Base-by-base conservation (phyloP, 2,329 filamentous ascomycete species). In the Dactylellina sp. region DNA sequence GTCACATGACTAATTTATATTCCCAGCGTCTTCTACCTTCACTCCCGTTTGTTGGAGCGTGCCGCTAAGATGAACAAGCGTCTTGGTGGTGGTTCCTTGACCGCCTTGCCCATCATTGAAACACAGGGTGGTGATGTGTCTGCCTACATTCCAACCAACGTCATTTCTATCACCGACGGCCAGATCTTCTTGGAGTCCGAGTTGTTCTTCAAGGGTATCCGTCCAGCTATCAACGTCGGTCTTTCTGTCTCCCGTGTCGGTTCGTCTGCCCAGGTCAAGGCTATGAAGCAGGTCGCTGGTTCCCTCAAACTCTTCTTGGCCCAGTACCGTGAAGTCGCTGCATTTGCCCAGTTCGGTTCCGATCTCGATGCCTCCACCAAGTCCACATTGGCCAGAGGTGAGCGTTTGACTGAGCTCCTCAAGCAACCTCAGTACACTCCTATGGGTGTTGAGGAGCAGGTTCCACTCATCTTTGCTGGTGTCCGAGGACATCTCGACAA, bases 261-360 rank as follows among this genome's bases (percentile, higher is more conserved):
- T 84, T 99, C 95, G 82, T 92, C 95, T 83, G 95, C 95, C 83
- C 95, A 99, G 89, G 89, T 98, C 84, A 99, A 98, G 92, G 93
- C 95, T 86, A 99, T 99, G 95, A 99, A 99, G 90, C 95, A 99
- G 88, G 95, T 99, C 81, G 95, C 95, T 82, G 95, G 95, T 89
- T 98, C 94, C 80, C 88, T 99, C 82, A 99, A 99, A 90, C 93
- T 99, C 80, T 99, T 98, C 93, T 92, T 99, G 91, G 95, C 95
- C 81, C 95, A 99, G 87, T 99, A 99, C 89, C 95, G 95, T 95
- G 95, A 99, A 86, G 95, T 99, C 77, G 95, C 95, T 81, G 95
- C 95, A 80, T 99, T 99, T 86, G 94, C 95, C 80, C 95, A 99
- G 86, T 99, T 99, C 89, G 95, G 95, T 90, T 99, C 95, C 82